Evolutionary conservation across 129 eudicot species (phyloP), one percentile per base, ranked within the genome.

Genomic region (Silybum marianum): DNA sequence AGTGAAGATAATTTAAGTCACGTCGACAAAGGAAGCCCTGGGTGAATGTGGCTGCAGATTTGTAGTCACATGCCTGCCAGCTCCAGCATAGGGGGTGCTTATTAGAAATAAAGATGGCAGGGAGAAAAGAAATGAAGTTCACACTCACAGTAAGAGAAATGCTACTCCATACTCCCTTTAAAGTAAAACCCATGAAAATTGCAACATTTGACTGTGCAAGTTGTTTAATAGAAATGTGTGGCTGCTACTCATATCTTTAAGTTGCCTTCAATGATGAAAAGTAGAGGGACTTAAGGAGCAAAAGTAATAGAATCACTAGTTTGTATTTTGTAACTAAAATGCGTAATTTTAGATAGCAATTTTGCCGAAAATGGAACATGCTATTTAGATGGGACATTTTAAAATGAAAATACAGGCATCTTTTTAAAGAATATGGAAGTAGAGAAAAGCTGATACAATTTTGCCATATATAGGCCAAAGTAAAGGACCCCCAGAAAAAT

Each of bases 391-490:
- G 36, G 32, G 63, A 67, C 14, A 63, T 66, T 74, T 38, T 76
- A 39, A 82, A 23, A 18, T 40, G 14, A n/a, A 82, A 22, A 71
- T 5, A 34, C 39, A 24, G 48, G 23, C 28, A 70, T 21, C 23
- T 23, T 71, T 42, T 2, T 68, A 23, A 19, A 77, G 71, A 42
- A n/a, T 54, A 58, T 3, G 44, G 5, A 48, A 60, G 54, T 34
- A 80, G 58, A 58, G 42, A 75, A 85, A 65, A 70, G 65, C 65
- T 78, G 36, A 22, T 22, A 30, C 78, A 39, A 28, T 32, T 58
- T 21, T 48, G 40, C 36, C 67, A 68, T 44, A 69, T 22, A 18
- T 65, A 26, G 46, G 40, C 58, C 62, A 67, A 28, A 69, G 19
- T 9, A 76, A 72, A 86, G 38, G 11, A 58, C 46, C 11, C 36